Base-by-base conservation (phyloP, 2,329 filamentous ascomycete species). In the Pseudocercospora ulei region DNA sequence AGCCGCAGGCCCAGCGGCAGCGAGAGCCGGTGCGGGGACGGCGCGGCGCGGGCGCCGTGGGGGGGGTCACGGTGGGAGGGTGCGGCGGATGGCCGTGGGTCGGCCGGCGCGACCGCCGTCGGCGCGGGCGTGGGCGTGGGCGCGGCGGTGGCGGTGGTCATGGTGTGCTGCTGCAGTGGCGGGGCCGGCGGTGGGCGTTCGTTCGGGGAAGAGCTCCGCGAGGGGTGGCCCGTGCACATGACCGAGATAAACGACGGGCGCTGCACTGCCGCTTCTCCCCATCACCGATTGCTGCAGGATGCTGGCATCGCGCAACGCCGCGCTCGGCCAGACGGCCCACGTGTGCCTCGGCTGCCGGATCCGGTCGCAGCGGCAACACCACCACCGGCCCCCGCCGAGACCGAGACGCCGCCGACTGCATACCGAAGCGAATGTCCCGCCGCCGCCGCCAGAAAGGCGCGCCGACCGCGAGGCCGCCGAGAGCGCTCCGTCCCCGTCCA, bases 21-120 rank as follows among this genome's bases (percentile, higher is more conserved):
- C 13, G 53, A 56, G 29, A 62, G 56, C 12, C 60, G 57, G 35
- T 49, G n/a, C n/a, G n/a, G n/a, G n/a, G n/a, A n/a, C n/a, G n/a
- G n/a, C n/a, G n/a, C n/a, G n/a, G n/a, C n/a, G n/a, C n/a, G n/a
- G n/a, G n/a, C n/a, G n/a, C n/a, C n/a, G n/a, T n/a, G n/a, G n/a
- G n/a, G n/a, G n/a, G n/a, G n/a, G n/a, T n/a, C n/a, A n/a, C n/a
- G n/a, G n/a, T n/a, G n/a, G n/a, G n/a, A 33, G 19, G 14, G 41
- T 54, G 37, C 27, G 48, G n/a, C 41, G 19, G 11, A 24, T 5
- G 12, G 25, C n/a, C n/a, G n/a, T n/a, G n/a, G n/a, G n/a, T n/a
- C n/a, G n/a, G n/a, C n/a, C n/a, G n/a, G n/a, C n/a, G n/a, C n/a
- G n/a, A n/a, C n/a, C n/a, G n/a, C n/a, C n/a, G n/a, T n/a, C n/a